Percentiles rank a stretch among this genome's conserved stretches.
Evolutionary conservation across 2,329 filamentous ascomycete genomes (phyloP).

Genomic region (Penicillium sp.): DNA sequence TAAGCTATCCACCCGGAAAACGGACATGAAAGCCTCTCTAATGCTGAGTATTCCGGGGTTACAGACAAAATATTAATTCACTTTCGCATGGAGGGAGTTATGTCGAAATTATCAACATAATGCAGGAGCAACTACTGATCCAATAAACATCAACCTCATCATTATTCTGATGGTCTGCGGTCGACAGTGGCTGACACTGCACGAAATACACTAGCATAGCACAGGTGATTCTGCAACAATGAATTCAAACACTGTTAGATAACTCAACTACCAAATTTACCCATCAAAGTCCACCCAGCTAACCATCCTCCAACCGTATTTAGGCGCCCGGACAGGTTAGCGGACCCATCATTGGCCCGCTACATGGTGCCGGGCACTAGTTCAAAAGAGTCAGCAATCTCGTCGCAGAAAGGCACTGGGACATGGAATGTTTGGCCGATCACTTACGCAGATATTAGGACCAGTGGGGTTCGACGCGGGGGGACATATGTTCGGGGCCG

Average conservation of each 20-base stretch:
- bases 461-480: constrained; percentile 10
- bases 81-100: no score
- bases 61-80: no score
- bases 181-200: no score
- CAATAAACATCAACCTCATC: no score
- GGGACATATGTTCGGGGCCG: constrained; percentile 10
- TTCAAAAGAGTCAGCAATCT: background rate
- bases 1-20: no score
- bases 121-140: no score
- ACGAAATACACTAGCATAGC: no score
- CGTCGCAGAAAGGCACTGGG: background rate
- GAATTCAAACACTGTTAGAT: background rate
- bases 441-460: constrained; percentile 18
- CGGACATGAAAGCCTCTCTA: no score
- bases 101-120: no score
- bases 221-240: background rate
- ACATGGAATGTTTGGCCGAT: background rate
- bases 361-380: background rate
- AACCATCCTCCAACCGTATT: background rate
- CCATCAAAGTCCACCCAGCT: background rate
- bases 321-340: background rate
- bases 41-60: no score
- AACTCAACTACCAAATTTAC: background rate
- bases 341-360: background rate
- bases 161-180: no score